Evolutionary conservation across 768 basidiomycete genomes (phyloP).

Genomic region (Hericium coralloides): DNA sequence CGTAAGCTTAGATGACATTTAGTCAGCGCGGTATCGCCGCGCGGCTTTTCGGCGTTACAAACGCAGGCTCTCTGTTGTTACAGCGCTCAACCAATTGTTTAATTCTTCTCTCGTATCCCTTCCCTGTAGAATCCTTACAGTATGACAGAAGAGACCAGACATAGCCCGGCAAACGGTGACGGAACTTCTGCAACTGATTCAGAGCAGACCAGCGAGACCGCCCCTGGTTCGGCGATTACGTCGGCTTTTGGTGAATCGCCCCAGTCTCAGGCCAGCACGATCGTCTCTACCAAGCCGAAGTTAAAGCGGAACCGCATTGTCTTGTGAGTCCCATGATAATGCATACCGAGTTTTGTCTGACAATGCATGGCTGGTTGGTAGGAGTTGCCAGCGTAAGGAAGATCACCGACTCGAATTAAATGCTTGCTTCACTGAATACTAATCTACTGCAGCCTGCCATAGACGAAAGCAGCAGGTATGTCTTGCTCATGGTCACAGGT

Average conservation of each 20-base stretch:
- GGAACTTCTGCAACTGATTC: too few species aligned
- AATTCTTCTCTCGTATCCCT: too few species aligned
- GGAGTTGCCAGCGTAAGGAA: conserved; percentile 15
- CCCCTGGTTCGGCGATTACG: conserved; percentile 5
- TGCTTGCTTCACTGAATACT: neutral
- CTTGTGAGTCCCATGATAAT: conserved; percentile 8
- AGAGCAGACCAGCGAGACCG: too few species aligned
- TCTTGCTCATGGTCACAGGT: neutral
- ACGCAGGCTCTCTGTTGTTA: too few species aligned
- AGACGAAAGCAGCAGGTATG: conserved; percentile 18
- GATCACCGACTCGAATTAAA: neutral
- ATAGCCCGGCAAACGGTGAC: too few species aligned
- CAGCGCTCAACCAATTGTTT: too few species aligned
- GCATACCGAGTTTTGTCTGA: too few species aligned
- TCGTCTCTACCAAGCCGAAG: conserved; percentile 4
- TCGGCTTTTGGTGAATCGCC: conserved; percentile 7
- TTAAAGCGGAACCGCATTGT: conserved; percentile 16
- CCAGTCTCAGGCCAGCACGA: conserved; percentile 2
- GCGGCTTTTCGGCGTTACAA: too few species aligned
- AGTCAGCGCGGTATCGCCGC: too few species aligned
- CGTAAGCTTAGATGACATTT: too few species aligned
- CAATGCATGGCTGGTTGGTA: neutral
- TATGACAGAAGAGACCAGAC: too few species aligned
- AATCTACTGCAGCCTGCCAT: conserved; percentile 13
- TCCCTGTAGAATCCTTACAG: too few species aligned